Evolutionary conservation across 2,329 filamentous ascomycete genomes (phyloP).

Genomic region (Fusarium oligoseptatum): DNA sequence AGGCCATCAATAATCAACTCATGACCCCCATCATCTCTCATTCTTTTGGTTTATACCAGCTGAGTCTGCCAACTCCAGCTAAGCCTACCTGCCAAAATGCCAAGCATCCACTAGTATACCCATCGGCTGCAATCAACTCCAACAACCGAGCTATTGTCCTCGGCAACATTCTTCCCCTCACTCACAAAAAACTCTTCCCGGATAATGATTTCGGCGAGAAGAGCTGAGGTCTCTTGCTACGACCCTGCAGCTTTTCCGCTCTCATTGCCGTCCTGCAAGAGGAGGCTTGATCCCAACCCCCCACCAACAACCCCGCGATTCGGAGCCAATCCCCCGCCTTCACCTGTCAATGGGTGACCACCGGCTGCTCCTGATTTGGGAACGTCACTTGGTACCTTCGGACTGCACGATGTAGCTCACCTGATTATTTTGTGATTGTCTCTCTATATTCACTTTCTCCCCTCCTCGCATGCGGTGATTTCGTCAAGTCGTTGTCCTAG

Average conservation of each 20-base stretch:
- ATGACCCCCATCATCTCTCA: neutral
- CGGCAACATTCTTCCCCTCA: neutral
- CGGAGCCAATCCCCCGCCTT: constrained; percentile 5
- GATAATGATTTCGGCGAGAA: constrained; percentile 1
- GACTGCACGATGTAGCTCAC: constrained; percentile 7
- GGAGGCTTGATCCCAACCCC: neutral
- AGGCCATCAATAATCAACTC: neutral
- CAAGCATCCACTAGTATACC: neutral
- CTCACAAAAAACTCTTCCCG: neutral
- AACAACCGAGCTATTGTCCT: constrained; percentile 4
- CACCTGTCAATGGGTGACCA: neutral
- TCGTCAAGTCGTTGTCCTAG: neutral
- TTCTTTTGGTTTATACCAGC: neutral
- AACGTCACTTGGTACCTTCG: neutral
- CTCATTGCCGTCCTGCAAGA: neutral
- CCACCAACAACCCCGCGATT: constrained; percentile 9
- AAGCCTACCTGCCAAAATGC: neutral
- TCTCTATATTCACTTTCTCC: neutral
- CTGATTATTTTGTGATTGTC: constrained; percentile 1
- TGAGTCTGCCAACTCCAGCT: neutral
- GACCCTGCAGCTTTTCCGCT: neutral
- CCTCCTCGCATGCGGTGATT: constrained; percentile 1
- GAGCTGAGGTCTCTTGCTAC: neutral
- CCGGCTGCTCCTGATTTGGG: constrained; percentile 2
- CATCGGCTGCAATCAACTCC: neutral